Conservation (phyloP, 345 rosid species). For the Cardiospermum halicacabum region DNA sequence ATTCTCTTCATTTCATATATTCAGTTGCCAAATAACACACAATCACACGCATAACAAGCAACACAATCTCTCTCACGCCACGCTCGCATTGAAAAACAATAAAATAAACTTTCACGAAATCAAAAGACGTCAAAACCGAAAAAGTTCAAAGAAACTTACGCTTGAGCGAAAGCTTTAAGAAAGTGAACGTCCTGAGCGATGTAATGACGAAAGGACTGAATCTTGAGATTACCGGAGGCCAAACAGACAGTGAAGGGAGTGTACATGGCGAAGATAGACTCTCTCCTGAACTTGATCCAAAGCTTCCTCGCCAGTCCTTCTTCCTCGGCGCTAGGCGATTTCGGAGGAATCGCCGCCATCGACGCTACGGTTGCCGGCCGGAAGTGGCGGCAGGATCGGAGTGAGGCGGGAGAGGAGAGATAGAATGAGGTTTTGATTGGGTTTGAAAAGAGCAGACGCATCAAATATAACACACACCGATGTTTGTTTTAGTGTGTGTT, state of each 20-base stretch:
- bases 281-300: constrained; percentile 71
- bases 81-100: too few relatives aligned
- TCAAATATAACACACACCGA: constrained; percentile 18
- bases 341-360: constrained; percentile 38
- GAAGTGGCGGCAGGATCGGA: constrained; percentile 14
- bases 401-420: constrained; percentile 16
- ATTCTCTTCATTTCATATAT: too few relatives aligned
- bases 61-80: too few relatives aligned
- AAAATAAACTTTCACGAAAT: too few relatives aligned
- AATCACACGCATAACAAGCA: too few relatives aligned
- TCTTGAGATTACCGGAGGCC: constrained; percentile 75
- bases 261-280: constrained; percentile 61
- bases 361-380: constrained; percentile 29
- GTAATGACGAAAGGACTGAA: constrained; percentile 67
- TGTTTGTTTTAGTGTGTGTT: not conserved
- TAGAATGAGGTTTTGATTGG: constrained; percentile 26
- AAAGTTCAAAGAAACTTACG: constrained; percentile 54
- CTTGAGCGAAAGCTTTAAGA: constrained; percentile 83
- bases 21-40: too few relatives aligned
- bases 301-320: constrained; percentile 56
- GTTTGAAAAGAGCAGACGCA: constrained; percentile 32
- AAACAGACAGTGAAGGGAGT: constrained; percentile 68
- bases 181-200: constrained; percentile 80
- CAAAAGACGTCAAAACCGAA: not conserved
- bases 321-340: constrained; percentile 26